Conservation (phyloP, 2,329 filamentous ascomycete genomes). For the Cladosporium sp. region DNA sequence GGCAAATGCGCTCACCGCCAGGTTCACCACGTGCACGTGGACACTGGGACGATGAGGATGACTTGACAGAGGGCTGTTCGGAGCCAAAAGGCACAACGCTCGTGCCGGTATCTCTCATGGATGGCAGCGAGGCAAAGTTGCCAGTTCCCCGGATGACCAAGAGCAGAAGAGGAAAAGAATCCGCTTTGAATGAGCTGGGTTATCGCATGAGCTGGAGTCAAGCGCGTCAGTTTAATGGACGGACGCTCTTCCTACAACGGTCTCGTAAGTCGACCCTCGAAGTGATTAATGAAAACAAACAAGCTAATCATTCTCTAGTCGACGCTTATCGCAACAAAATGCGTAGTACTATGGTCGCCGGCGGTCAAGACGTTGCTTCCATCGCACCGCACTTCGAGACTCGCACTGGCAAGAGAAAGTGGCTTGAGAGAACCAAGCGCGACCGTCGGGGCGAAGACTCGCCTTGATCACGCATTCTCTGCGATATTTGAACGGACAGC, state of each 20-base stretch:
- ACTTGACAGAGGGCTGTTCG: constrained; percentile 47
- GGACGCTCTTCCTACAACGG: constrained; percentile 83
- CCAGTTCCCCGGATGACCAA: constrained; percentile 71
- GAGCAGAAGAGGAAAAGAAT: constrained; percentile 70
- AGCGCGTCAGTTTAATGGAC: constrained; percentile 81
- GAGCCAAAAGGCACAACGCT: constrained; percentile 40
- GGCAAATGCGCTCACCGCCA: constrained; percentile 85
- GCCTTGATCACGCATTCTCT: neutral
- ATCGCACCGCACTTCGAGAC: constrained; percentile 86
- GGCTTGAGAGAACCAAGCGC: constrained; percentile 45
- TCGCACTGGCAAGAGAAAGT: constrained; percentile 71
- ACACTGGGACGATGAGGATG: constrained; percentile 67
- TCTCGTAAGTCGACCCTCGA: constrained; percentile 64
- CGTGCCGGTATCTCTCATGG: constrained; percentile 50
- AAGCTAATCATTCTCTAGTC: constrained; percentile 50
- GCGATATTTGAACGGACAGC: too few species aligned
- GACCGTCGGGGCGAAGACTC: constrained; percentile 2
- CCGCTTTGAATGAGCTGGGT: constrained; percentile 87
- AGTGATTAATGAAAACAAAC: neutral
- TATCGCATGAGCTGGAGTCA: constrained; percentile 97
- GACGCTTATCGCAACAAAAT: constrained; percentile 94
- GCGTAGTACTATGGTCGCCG: constrained; percentile 71
- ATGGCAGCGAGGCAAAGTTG: constrained; percentile 69
- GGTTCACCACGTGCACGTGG: constrained; percentile 69
- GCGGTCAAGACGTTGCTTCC: constrained; percentile 68